These are phyloP conservation scores for Cladosporium sp. DNA, from an alignment of 2,329 filamentous ascomycete species.

Conservation along the genomic window DNA sequence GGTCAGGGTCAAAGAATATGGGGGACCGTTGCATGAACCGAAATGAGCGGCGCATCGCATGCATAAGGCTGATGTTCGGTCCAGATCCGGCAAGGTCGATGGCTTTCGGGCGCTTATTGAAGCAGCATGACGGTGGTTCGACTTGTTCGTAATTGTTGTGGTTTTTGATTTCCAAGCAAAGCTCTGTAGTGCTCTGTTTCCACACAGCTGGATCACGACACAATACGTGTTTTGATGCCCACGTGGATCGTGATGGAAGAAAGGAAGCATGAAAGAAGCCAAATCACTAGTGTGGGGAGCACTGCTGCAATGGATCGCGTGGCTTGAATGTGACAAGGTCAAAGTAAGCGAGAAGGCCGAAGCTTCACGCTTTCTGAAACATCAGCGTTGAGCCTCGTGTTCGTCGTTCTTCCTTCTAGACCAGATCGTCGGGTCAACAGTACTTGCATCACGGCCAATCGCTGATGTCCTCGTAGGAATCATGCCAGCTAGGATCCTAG, in stretches of 20 bases:
- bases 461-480: slow-evolving; percentile 3
- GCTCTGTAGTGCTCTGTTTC: neutral
- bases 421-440: neutral
- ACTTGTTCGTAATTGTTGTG: neutral
- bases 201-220: neutral
- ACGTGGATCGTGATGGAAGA: neutral
- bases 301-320: neutral
- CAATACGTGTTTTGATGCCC: neutral
- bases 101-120: neutral
- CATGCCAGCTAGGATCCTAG: slow-evolving; percentile 18
- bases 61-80: slow-evolving; percentile 12
- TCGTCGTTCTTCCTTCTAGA: neutral
- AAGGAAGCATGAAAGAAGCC: neutral
- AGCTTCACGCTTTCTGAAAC: neutral
- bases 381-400: neutral
- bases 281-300: neutral
- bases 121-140: neutral
- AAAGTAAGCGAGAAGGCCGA: neutral
- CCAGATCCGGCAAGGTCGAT: neutral
- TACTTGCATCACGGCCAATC: neutral
- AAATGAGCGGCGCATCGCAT: slow-evolving; percentile 10
- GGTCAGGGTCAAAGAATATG: neutral
- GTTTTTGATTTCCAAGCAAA: neutral
- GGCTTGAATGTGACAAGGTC: neutral
- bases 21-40: slow-evolving; percentile 5